Percentiles rank a stretch among this genome's conserved stretches.
These are phyloP conservation scores for Penicillium pancosmium DNA, from an alignment of 495 filamentous ascomycete genomes.

Conservation along the genomic window DNA sequence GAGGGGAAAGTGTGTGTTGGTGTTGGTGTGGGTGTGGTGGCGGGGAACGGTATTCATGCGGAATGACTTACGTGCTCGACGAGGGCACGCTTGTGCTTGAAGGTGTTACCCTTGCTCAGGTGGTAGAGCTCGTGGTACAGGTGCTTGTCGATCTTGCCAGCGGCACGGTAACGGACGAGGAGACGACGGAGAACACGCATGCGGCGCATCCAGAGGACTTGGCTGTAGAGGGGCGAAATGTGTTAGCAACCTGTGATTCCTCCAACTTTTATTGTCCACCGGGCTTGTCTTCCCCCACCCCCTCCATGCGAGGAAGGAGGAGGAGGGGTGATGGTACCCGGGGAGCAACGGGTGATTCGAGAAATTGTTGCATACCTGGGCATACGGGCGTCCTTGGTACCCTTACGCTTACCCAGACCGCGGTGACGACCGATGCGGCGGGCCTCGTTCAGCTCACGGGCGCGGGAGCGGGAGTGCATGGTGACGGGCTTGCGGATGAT, in stretches of 20 bases:
- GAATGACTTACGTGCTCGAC: conserved; percentile 92
- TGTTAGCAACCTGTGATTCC: conserved; percentile 21
- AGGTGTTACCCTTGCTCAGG: conserved; percentile 99
- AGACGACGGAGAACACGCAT: conserved; percentile 98
- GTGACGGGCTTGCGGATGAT: conserved; percentile 99
- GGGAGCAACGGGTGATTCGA: neutral
- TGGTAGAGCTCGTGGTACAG: conserved; percentile 99
- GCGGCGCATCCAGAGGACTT: conserved; percentile 99
- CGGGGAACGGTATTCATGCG: conserved; percentile 5
- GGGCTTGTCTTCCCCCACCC: conserved; percentile 3
- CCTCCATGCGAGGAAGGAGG: neutral
- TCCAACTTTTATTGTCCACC: neutral
- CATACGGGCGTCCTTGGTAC: conserved; percentile 99
- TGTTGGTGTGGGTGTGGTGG: neutral
- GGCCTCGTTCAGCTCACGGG: conserved; percentile 86
- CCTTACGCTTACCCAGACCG: conserved; percentile 99
- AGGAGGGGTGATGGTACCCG: neutral
- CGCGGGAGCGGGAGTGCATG: conserved; percentile 97
- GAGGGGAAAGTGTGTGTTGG: neutral
- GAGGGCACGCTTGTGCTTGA: conserved; percentile 99
- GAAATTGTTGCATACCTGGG: conserved; percentile 69
- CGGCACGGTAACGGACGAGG: conserved; percentile 98
- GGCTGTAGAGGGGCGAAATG: conserved; percentile 51
- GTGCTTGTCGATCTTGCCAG: conserved; percentile 99
- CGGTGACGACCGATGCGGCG: conserved; percentile 93